Conservation (phyloP, 257 asterid species). For the Knoxia roxburghii region DNA sequence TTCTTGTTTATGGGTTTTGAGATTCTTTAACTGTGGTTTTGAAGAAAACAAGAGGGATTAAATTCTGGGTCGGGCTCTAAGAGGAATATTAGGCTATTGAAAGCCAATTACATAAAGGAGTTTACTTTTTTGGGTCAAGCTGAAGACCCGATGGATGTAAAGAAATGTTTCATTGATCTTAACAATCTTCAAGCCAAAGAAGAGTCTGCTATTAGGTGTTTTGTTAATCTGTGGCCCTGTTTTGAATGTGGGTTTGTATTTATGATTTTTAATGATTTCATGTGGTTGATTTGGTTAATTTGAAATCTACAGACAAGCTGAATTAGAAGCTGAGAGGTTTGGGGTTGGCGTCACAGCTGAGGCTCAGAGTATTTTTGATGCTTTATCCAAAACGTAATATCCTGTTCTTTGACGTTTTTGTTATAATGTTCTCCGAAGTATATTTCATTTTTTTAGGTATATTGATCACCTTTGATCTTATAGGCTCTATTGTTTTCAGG, state of each 20-base stretch:
- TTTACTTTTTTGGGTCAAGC: conserved; percentile 65
- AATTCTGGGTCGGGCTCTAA: conserved; percentile 67
- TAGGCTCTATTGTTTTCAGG: not conserved
- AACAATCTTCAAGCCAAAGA: conserved; percentile 68
- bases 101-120: conserved; percentile 78
- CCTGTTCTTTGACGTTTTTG: not conserved
- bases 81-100: conserved; percentile 73
- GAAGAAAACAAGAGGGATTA: conserved; percentile 61
- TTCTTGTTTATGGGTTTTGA: not conserved
- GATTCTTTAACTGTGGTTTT: conserved; percentile 44
- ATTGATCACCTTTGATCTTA: no score
- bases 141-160: conserved; percentile 83
- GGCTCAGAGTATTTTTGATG: conserved; percentile 87
- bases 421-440: not conserved
- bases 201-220: conserved; percentile 83
- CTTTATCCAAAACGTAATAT: conserved; percentile 87
- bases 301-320: conserved; percentile 76
- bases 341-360: conserved; percentile 95
- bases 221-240: not conserved
- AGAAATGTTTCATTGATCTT: conserved; percentile 76
- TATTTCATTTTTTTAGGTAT: not conserved
- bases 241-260: not conserved
- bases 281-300: conserved; percentile 18
- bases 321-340: conserved; percentile 81
- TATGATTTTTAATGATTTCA: not conserved